Conservation (phyloP, 257 asterid species). For the Knoxia roxburghii region DNA sequence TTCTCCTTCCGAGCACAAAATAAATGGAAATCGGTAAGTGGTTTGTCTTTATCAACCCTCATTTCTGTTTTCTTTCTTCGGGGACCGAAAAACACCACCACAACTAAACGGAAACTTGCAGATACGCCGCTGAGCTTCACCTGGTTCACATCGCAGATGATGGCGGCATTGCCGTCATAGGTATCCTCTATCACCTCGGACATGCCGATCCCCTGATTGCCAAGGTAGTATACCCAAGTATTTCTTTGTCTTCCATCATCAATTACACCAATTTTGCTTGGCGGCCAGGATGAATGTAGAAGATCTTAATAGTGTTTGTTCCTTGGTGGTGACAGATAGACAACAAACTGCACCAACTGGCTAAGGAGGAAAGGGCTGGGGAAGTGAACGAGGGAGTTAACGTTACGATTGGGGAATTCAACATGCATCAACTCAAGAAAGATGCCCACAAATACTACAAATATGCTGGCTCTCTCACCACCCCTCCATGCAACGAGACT, state of each 20-base stretch:
- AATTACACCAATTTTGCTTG: background rate
- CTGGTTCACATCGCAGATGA: constrained; percentile 30
- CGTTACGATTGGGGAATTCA: constrained; percentile 35
- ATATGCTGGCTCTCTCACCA: constrained; percentile 66
- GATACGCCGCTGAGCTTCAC: constrained; percentile 34
- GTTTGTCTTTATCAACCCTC: background rate
- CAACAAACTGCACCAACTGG: constrained; percentile 35
- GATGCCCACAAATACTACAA: constrained; percentile 48
- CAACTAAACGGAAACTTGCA: constrained; percentile 2
- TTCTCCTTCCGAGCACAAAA: constrained; percentile 75
- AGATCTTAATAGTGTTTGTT: no score
- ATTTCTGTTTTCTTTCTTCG: no score
- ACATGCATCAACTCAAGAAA: constrained; percentile 41
- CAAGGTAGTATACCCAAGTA: constrained; percentile 7
- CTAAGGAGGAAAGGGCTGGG: constrained; percentile 15
- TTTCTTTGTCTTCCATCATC: background rate
- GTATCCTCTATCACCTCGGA: constrained; percentile 21
- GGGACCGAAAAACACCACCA: no score
- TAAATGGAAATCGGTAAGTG: constrained; percentile 57
- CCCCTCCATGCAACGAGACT: constrained; percentile 72
- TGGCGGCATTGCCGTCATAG: constrained; percentile 23
- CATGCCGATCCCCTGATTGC: constrained; percentile 23
- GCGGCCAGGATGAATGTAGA: background rate
- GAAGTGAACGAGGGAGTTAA: constrained; percentile 27
- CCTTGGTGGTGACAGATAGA: constrained; percentile 38